A percentile compares a stretch with the other conserved stretches of the same genome.
Evolutionary conservation across 176 grass and related monocot genomes (phyloP).

Genomic region (Triticum dicoccoides): DNA sequence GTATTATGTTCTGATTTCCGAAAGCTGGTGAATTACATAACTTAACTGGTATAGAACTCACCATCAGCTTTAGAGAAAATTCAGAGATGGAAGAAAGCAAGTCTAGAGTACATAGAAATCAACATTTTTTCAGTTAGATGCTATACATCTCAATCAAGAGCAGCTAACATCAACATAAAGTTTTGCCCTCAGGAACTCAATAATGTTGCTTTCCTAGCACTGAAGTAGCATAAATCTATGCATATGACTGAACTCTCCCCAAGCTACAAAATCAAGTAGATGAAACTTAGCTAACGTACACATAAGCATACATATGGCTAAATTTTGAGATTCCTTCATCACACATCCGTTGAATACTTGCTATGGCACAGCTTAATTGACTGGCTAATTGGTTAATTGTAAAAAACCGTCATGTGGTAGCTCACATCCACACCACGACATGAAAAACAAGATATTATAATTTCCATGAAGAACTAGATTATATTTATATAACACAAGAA

Average conservation of each 20-base stretch:
- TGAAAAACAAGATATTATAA: slow-evolving; percentile 3
- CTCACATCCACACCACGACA: neutral
- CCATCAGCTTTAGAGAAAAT: neutral
- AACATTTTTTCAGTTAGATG: neutral
- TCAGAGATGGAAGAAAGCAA: neutral
- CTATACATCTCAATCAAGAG: slow-evolving; percentile 3
- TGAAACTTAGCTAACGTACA: neutral
- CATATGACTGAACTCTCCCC: neutral
- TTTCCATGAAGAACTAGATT: neutral
- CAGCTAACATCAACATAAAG: neutral
- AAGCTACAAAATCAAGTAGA: neutral
- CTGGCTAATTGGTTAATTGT: neutral
- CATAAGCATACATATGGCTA: neutral
- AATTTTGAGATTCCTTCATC: neutral
- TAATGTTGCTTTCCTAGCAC: neutral
- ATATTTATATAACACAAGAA: neutral
- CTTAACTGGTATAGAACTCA: neutral
- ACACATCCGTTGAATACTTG: neutral
- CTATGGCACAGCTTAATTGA: neutral
- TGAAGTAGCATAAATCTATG: neutral
- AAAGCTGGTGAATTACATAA: neutral
- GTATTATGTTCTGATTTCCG: neutral
- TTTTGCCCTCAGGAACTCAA: neutral
- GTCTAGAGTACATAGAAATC: neutral
- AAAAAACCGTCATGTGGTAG: neutral